Percentiles rank a stretch among this genome's conserved stretches.
phyloP scores from a whole-genome alignment of 2,329 filamentous ascomycete species.

The Phoma sp. region DNA sequence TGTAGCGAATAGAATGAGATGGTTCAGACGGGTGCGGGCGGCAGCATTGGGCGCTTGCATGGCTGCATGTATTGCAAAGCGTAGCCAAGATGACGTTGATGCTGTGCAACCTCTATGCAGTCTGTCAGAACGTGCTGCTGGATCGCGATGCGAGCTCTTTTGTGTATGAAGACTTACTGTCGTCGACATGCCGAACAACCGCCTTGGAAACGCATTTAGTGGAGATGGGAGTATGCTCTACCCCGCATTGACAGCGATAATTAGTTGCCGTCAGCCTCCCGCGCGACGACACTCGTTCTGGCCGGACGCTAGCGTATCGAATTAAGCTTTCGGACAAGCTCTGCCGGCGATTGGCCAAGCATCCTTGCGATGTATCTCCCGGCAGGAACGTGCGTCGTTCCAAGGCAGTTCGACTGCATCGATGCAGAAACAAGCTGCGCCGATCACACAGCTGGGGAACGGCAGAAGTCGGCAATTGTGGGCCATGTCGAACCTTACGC shows the following conservation, averaged over 20 bases:
- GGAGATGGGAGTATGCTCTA: constrained; percentile 14
- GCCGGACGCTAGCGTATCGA: constrained; percentile 23
- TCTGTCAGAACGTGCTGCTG: background rate
- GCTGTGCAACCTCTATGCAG: background rate
- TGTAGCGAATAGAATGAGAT: constrained; percentile 12
- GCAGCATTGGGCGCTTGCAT: constrained; percentile 17
- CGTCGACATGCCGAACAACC: background rate
- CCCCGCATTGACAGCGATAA: constrained; percentile 29
- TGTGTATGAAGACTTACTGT: background rate
- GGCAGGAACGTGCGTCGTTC: constrained; percentile 19
- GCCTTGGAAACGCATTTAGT: background rate
- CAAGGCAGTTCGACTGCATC: constrained; percentile 5
- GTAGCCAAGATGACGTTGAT: background rate
- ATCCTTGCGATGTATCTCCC: constrained; percentile 34
- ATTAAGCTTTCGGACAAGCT: constrained; percentile 38
- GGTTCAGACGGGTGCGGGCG: constrained; percentile 6
- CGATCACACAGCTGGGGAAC: constrained; percentile 12
- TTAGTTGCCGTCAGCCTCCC: constrained; percentile 37
- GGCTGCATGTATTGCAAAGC: constrained; percentile 18
- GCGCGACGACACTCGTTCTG: constrained; percentile 14
- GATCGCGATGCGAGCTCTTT: background rate
- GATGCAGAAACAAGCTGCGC: constrained; percentile 15
- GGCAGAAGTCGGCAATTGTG: constrained; percentile 6
- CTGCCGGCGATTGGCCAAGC: constrained; percentile 30
- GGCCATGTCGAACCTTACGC: background rate